Conservation (phyloP, 1,284 basidiomycete genomes). For the Rhodotorula sp. region DNA sequence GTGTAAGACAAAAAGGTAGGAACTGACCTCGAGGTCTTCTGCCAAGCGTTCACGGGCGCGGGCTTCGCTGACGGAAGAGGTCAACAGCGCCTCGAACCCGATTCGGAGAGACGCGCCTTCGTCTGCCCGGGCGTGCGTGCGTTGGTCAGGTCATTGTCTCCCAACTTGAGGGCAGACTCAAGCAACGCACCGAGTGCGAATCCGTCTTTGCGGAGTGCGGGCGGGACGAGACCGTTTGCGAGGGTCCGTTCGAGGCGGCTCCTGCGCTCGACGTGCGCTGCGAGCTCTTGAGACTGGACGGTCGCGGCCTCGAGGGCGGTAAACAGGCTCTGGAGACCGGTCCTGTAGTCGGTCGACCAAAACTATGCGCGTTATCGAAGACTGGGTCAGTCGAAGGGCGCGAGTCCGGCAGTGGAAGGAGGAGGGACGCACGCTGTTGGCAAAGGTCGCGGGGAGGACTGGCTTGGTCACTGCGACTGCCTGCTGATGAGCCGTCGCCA, state of each 20-base stretch:
- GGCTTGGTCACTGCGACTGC: background rate
- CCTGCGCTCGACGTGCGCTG: slow-evolving; percentile 5
- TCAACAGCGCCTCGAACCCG: slow-evolving; percentile 35
- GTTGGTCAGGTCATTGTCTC: no score
- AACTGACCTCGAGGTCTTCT: slow-evolving; percentile 28
- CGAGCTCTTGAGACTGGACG: slow-evolving; percentile 27
- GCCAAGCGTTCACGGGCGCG: slow-evolving; percentile 22
- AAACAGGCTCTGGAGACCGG: slow-evolving; percentile 26
- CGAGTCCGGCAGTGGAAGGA: background rate
- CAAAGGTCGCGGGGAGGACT: background rate
- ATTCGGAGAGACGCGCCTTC: slow-evolving; percentile 30
- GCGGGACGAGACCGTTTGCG: slow-evolving; percentile 15
- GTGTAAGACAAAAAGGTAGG: background rate
- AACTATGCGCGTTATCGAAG: slow-evolving; percentile 17
- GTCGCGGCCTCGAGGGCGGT: slow-evolving; percentile 12
- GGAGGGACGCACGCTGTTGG: slow-evolving; percentile 5
- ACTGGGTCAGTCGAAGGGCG: background rate
- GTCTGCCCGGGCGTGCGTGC: slow-evolving; percentile 14
- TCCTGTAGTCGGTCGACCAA: slow-evolving; percentile 38
- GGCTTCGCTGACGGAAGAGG: slow-evolving; percentile 22
- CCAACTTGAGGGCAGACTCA: no score
- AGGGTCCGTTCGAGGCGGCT: slow-evolving; percentile 10
- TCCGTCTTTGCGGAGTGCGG: slow-evolving; percentile 25
- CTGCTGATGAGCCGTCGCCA: background rate
- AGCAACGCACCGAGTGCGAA: slow-evolving; percentile 20